These are phyloP conservation scores for Kodamaea plutei DNA, from an alignment of 1,139 yeast genomes.

Conservation along the genomic window DNA sequence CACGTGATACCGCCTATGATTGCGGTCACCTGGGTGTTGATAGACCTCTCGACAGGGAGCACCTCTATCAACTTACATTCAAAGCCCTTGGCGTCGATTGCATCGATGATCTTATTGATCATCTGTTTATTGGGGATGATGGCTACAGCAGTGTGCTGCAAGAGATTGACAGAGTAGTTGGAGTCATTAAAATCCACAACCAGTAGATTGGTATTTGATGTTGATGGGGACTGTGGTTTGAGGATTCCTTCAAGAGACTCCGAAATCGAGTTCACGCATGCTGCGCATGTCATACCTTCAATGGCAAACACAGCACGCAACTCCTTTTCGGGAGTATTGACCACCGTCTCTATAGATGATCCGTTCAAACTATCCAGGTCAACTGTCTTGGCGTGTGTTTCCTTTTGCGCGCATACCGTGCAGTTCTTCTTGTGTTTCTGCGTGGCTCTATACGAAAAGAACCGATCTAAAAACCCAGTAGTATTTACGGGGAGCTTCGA, in stretches of 20 bases:
- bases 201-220: slow-evolving; percentile 4
- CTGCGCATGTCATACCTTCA: slow-evolving; percentile 65
- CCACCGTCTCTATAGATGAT: slow-evolving; percentile 24
- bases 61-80: slow-evolving; percentile 56
- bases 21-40: slow-evolving; percentile 51
- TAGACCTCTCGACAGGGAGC: slow-evolving; percentile 50
- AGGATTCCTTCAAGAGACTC: slow-evolving; percentile 37
- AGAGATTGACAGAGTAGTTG: slow-evolving; percentile 37
- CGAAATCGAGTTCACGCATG: slow-evolving; percentile 50
- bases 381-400: not conserved
- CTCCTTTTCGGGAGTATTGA: slow-evolving; percentile 25
- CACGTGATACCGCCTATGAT: slow-evolving; percentile 73
- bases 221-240: no score
- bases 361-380: slow-evolving; percentile 4
- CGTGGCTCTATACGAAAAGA: slow-evolving; percentile 7
- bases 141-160: slow-evolving; percentile 42
- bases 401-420: slow-evolving; percentile 27
- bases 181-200: slow-evolving; percentile 21
- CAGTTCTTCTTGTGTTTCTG: slow-evolving; percentile 32
- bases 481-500: slow-evolving; percentile 9
- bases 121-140: slow-evolving; percentile 49
- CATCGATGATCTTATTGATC: slow-evolving; percentile 45
- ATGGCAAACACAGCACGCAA: slow-evolving; percentile 51
- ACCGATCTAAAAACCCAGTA: slow-evolving; percentile 6
- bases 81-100: slow-evolving; percentile 54